Evolutionary conservation across 805 yeast species (phyloP), one percentile per base, ranked within the genome.

Genomic region (Lachancea sp.): DNA sequence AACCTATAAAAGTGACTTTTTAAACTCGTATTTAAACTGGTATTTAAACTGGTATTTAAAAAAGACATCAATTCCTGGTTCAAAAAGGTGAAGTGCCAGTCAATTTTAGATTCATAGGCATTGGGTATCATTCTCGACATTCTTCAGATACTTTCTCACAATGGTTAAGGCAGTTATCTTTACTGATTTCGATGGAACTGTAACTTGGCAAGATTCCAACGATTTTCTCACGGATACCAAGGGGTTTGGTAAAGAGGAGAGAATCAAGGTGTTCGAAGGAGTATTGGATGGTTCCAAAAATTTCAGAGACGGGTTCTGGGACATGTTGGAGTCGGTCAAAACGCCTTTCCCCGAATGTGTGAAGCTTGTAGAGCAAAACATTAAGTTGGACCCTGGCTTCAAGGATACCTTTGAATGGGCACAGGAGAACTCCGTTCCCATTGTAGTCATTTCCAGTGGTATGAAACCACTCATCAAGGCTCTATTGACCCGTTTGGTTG

Each of bases 151-250:
- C 16, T 7, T 17, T 13, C 13, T 8, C 41, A 18, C 30, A 17
- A 61, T 61, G 64, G 58, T 53, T 38, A 73, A 75, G 47, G 90
- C 95, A 34, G 87, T 92, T 55, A 83, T 92, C 31, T 92, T 92
- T 70, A 84, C 97, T 31, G 99, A 92, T 63, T 92, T 94, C 78
- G 99, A 92, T 61, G 99, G 99, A 21, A 92, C 98, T 2, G 92
- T 92, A 48, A 92, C 98, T 9, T 68, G 84, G 45, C 95, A 90
- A 61, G 99, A 92, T 62, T 84, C 96, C 45, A 92, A 92, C 61
- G 97, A 92, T 63, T 83, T 71, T 60, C 68, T 92, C 47, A 89
- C 97, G 7, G 97, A 92, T 60, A 77, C 76, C 52, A 68, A 83
- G 17, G 99, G 99, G 3, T 83, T 87, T 61, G 97, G 97, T 3